Conservation (phyloP, 768 basidiomycete genomes). For the Asterophora lycoperdoides region DNA sequence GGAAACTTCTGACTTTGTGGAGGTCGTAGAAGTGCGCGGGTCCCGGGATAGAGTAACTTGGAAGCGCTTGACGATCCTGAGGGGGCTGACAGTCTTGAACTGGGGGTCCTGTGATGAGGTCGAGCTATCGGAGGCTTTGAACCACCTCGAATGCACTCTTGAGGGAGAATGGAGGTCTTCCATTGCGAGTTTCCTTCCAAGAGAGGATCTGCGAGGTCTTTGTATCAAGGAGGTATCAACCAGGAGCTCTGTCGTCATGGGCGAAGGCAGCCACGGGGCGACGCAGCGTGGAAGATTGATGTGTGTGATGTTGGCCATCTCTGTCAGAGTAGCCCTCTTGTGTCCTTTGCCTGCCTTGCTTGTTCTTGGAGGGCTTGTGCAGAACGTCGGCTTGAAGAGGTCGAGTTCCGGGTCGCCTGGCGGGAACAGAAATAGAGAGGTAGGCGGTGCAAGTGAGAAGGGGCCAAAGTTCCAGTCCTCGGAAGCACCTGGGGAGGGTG, state of each 20-base stretch:
- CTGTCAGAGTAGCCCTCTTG: constrained; percentile 11
- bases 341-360: constrained; percentile 10
- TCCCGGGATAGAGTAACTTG: not conserved
- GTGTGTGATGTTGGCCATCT: constrained; percentile 11
- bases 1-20: constrained; percentile 7
- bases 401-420: not conserved
- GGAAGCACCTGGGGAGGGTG: not conserved
- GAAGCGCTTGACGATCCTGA: constrained; percentile 18
- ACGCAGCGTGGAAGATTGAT: not conserved
- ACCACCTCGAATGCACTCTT: not conserved
- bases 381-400: constrained; percentile 8
- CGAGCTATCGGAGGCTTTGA: constrained; percentile 1
- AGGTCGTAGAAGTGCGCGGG: constrained; percentile 4
- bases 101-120: constrained; percentile 3
- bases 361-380: constrained; percentile 10
- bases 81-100: constrained; percentile 8
- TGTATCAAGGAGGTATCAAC: constrained; percentile 5
- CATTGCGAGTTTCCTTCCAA: constrained; percentile 6
- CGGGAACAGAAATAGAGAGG: not conserved
- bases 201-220: constrained; percentile 9
- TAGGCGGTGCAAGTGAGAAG: constrained; percentile 7
- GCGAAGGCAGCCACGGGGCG: not conserved
- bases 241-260: constrained; percentile 1
- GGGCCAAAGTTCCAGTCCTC: constrained; percentile 5
- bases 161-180: constrained; percentile 10